Evolutionary conservation across 306 rosid species (phyloP).

Genomic region (Aeschynomene evenia): DNA sequence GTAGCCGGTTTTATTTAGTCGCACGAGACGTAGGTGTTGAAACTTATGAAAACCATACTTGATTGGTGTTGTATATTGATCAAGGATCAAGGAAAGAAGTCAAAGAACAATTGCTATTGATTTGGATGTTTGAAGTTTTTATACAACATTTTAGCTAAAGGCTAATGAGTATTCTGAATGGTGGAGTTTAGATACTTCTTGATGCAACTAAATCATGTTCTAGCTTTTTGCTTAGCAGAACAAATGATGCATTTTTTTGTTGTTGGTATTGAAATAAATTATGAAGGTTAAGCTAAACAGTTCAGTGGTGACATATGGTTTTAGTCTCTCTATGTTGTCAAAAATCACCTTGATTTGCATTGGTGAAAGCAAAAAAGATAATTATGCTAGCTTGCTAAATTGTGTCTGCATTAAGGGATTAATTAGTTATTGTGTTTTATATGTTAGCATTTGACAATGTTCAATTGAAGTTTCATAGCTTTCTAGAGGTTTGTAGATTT

Average conservation of each 20-base stretch:
- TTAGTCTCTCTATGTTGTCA: not conserved
- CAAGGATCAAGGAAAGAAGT: not conserved
- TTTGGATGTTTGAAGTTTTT: not conserved
- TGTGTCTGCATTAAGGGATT: not conserved
- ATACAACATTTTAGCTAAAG: not conserved
- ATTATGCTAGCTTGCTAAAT: not conserved
- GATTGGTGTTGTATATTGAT: not conserved
- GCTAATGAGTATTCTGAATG: not conserved
- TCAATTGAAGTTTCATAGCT: not conserved
- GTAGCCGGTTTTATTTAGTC: too few species aligned
- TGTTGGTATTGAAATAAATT: not conserved
- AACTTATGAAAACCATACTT: not conserved
- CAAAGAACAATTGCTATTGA: not conserved
- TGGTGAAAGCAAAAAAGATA: not conserved
- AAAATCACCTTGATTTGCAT: conserved; percentile 6
- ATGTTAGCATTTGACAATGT: not conserved
- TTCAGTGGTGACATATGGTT: not conserved
- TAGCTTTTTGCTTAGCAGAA: not conserved
- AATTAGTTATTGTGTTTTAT: not conserved
- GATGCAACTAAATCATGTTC: not conserved
- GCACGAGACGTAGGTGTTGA: too few species aligned
- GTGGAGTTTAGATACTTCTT: not conserved
- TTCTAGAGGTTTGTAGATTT: not conserved
- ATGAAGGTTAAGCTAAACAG: not conserved
- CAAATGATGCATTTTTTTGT: not conserved